These are phyloP conservation scores for Jamesozyma lodderae DNA, from an alignment of 805 yeast genomes.

Conservation along the genomic window DNA sequence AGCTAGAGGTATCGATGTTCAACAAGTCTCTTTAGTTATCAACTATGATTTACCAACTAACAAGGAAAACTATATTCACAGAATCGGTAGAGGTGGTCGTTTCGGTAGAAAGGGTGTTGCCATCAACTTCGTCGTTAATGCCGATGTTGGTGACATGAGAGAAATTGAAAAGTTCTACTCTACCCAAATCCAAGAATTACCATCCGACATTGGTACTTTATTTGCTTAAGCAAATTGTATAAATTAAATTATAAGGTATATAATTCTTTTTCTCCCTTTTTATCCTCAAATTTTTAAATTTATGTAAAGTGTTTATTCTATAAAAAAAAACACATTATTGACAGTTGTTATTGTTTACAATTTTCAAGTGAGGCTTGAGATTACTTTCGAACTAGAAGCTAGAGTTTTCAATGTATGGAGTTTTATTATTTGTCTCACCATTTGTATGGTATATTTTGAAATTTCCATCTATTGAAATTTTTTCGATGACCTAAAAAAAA, in stretches of 20 bases:
- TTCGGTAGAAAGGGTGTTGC: slow-evolving; percentile 99
- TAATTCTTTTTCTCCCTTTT: slow-evolving; percentile 1
- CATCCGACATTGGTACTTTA: slow-evolving; percentile 57
- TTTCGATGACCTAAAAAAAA: not conserved
- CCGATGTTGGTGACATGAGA: slow-evolving; percentile 64
- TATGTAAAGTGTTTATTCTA: slow-evolving; percentile 4
- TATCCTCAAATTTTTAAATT: slow-evolving; percentile 2
- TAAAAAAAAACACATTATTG: not conserved
- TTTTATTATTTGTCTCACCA: not conserved
- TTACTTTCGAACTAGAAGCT: no score
- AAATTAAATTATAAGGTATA: slow-evolving; percentile 3
- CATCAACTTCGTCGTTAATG: slow-evolving; percentile 79
- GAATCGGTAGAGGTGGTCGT: slow-evolving; percentile 97
- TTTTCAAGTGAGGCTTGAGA: no score
- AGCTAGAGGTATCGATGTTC: slow-evolving; percentile 98
- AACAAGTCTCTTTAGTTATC: slow-evolving; percentile 91
- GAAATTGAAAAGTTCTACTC: slow-evolving; percentile 69
- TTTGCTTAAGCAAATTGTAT: slow-evolving; percentile 14
- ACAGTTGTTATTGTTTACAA: not conserved
- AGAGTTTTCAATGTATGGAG: no score
- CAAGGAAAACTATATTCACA: slow-evolving; percentile 91
- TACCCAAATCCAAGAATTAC: slow-evolving; percentile 69
- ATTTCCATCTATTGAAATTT: not conserved
- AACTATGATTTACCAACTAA: slow-evolving; percentile 91
- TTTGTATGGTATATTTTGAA: not conserved